These are phyloP conservation scores for Graphilbum sp. DNA, from an alignment of 2,329 filamentous ascomycete genomes.

Conservation along the genomic window DNA sequence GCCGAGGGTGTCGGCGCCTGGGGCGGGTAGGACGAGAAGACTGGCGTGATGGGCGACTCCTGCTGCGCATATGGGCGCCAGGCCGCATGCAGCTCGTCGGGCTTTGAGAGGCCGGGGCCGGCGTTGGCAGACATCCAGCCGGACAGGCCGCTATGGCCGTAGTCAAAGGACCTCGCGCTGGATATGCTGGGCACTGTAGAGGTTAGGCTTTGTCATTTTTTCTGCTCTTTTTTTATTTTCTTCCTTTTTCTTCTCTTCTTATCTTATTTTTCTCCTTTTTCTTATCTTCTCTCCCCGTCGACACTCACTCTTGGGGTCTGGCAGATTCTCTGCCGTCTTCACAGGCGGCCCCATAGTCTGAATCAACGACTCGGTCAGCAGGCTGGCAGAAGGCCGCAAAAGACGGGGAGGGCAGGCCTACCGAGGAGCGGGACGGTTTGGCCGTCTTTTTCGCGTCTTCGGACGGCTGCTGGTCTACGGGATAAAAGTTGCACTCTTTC, in stretches of 20 bases:
- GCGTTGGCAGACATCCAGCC: constrained; percentile 30
- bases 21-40: constrained; percentile 32
- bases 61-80: constrained; percentile 35
- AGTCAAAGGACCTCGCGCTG: constrained; percentile 12
- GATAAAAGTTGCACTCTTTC: constrained; percentile 85
- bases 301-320: constrained; percentile 28
- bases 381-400: constrained; percentile 17
- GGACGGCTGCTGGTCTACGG: constrained; percentile 62
- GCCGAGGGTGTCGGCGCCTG: constrained; percentile 21
- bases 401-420: constrained; percentile 11
- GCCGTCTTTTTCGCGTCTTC: constrained; percentile 28
- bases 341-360: constrained; percentile 27
- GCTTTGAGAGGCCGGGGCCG: constrained; percentile 23
- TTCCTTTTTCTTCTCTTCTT: too few species aligned
- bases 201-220: too few species aligned
- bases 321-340: constrained; percentile 21
- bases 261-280: too few species aligned
- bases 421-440: constrained; percentile 18
- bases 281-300: too few species aligned
- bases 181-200: constrained; percentile 19
- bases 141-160: constrained; percentile 20
- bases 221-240: too few species aligned
- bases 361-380: constrained; percentile 25
- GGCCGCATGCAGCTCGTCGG: constrained; percentile 23
- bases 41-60: constrained; percentile 32